Base-by-base conservation (phyloP, 2,329 filamentous ascomycete genomes). In the Microdochium trichocladiopsis region DNA sequence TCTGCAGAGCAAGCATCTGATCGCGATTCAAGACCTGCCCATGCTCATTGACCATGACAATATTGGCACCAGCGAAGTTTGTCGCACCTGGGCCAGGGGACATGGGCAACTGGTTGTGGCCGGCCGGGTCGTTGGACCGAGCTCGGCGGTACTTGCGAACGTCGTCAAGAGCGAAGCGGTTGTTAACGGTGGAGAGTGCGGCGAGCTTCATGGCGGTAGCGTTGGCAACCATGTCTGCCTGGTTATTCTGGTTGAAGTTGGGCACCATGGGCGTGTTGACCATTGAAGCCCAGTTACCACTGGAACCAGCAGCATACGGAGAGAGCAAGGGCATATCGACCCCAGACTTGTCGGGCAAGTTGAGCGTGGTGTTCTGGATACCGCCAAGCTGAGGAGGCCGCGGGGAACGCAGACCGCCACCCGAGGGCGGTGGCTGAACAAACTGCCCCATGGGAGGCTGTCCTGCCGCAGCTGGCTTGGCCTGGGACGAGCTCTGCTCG, bases 141-240 rank as follows among this genome's bases (percentile, higher is more conserved):
- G 91, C 84, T 55, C 93, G 88, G 57, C 94, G 90, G 71, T 94
- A 97, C 72, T 97, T 97, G 64, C 92, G 90, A 56, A 95, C 93
- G 68, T 99, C 94, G 63, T 99, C 94, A 54, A 99, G 78, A 50
- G 94, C 92, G 63, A 99, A 96, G 43, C 94, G 88, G 69, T 97
- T 99, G 75, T 97, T 99, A 49, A 99, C 94, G 2, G 94, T 99
- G 4, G 93, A 97, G 47, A 99, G 77, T 18, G 94, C 94, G 47
- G 94, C 94, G 50, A 99, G 81, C 70, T 99, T 99, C 94, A 99
- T 99, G 22, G 94, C 94, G 16, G 94, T 97, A 24, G 94, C 94
- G 66, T 97, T 99, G 54, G 94, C 94, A 53, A 99, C 88, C 93
- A 97, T 97, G 64, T 99, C 94, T 16, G 91, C 92, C 68, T 96